These are phyloP conservation scores for Mucor irregularis DNA, from an alignment of 371 early-diverging fungal species.

Conservation along the genomic window DNA sequence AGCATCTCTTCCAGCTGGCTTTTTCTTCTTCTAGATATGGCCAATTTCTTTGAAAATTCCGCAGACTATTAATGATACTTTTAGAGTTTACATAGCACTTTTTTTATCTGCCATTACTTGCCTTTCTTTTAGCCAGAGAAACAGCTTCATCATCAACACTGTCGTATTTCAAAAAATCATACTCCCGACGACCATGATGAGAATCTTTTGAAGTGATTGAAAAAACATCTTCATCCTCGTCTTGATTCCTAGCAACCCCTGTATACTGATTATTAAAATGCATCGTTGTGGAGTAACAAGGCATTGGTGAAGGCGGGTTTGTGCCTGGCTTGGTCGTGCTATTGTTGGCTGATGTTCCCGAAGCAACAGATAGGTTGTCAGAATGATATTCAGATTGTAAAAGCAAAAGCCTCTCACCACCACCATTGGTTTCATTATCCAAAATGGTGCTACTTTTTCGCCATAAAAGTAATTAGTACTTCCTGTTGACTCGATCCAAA, in stretches of 20 bases:
- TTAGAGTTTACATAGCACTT: too few relatives aligned
- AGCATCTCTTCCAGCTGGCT: constrained; percentile 26
- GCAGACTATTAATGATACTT: constrained; percentile 15
- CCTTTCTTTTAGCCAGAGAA: constrained; percentile 10
- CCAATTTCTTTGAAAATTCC: constrained; percentile 13
- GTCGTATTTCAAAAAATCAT: constrained; percentile 11
- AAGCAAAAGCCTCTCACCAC: constrained; percentile 7
- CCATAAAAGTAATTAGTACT: too few relatives aligned
- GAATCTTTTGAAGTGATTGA: constrained; percentile 9
- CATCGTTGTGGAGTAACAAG: not conserved
- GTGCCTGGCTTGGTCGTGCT: constrained; percentile 4
- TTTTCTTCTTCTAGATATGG: constrained; percentile 16
- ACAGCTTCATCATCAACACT: not conserved
- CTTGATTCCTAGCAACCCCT: too few relatives aligned
- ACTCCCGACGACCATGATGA: not conserved
- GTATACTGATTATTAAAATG: too few relatives aligned
- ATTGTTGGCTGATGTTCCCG: too few relatives aligned
- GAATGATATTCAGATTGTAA: constrained; percentile 20
- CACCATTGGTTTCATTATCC: too few relatives aligned
- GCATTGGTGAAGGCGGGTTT: constrained; percentile 22
- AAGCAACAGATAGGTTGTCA: too few relatives aligned
- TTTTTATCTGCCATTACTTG: too few relatives aligned
- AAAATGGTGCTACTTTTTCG: not conserved
- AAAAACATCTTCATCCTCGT: constrained; percentile 15
- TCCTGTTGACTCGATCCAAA: too few relatives aligned